Base-by-base conservation (phyloP, 2,329 filamentous ascomycete genomes). In the Penicillium griseofulvum region DNA sequence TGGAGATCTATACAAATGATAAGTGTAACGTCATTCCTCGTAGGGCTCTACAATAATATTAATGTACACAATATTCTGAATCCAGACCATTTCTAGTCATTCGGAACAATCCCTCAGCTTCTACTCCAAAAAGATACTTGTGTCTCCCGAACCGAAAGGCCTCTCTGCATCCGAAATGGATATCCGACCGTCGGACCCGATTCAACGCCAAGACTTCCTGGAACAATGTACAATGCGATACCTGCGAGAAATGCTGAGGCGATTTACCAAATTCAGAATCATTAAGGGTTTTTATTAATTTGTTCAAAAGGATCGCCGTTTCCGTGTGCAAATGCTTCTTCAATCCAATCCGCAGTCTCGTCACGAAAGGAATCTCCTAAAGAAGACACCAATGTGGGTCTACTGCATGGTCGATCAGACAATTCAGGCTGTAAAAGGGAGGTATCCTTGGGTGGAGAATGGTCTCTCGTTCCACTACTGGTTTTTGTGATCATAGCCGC, bases 361-460 rank as follows among this genome's bases (percentile, higher is more conserved):
- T 74, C 71, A 37, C 64, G 63, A 43, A 74, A 74, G 5, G 71
- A 72, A 14, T 67, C 63, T 36, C 52, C 54, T 22, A 59, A 49
- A 22, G 65, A 55, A 24, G 62, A 24, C 19, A 54, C 36, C 2
- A 58, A 37, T 29, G 45, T 34, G 12, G 41, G 41, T 12, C 49
- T 49, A 17, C 14, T 45, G 38, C 31, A 48, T 33, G 31, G 47
- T 34, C 43, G 46, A 41, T 17, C 38, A 17, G 49, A 49, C 19
- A 44, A 14, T 14, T 14, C 26, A 41, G 49, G 42, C 11, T 33
- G 36, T 19, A 36, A 14, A 34, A 8, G 16, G 19, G 26, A n/a
- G 9, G 6, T 19, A 37, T 34, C 22, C 12, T 37, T 42, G 8
- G 31, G n/a, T 14, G 19, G 8, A 17, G 26, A 44, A 26, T 19